Conservation (phyloP, 768 basidiomycete genomes). For the Epithele typhae region DNA sequence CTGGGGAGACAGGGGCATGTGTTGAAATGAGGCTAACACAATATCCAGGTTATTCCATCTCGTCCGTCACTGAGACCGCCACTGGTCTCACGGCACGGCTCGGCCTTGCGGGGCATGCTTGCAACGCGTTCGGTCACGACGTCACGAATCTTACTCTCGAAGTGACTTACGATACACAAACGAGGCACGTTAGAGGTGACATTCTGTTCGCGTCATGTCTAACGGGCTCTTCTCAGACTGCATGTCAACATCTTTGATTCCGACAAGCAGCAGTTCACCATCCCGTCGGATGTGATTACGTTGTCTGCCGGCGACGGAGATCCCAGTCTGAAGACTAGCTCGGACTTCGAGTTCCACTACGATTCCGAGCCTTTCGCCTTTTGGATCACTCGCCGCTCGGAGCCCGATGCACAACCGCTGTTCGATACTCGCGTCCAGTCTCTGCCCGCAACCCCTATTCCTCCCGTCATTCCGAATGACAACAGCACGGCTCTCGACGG, state of each 20-base stretch:
- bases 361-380: conserved; percentile 65
- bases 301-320: conserved; percentile 26
- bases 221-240: conserved; percentile 41
- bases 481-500: conserved; percentile 54
- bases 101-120: conserved; percentile 48
- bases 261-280: conserved; percentile 56
- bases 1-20: no score
- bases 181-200: conserved; percentile 34
- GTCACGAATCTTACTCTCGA: conserved; percentile 54
- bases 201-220: conserved; percentile 31
- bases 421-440: conserved; percentile 69
- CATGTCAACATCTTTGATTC: conserved; percentile 68
- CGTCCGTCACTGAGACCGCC: conserved; percentile 36
- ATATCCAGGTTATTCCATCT: conserved; percentile 49
- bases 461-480: conserved; percentile 48
- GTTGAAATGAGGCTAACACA: background rate
- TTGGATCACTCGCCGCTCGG: conserved; percentile 70
- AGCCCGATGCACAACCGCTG: conserved; percentile 48
- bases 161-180: conserved; percentile 57
- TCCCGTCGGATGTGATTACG: conserved; percentile 50
- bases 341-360: conserved; percentile 70
- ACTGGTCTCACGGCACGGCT: conserved; percentile 54
- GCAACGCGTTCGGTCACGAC: conserved; percentile 64
- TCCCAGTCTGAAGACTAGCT: conserved; percentile 26
- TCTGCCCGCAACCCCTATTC: conserved; percentile 54